These are phyloP conservation scores for Lactarius trivialis DNA, from an alignment of 768 basidiomycete species.

Conservation along the genomic window DNA sequence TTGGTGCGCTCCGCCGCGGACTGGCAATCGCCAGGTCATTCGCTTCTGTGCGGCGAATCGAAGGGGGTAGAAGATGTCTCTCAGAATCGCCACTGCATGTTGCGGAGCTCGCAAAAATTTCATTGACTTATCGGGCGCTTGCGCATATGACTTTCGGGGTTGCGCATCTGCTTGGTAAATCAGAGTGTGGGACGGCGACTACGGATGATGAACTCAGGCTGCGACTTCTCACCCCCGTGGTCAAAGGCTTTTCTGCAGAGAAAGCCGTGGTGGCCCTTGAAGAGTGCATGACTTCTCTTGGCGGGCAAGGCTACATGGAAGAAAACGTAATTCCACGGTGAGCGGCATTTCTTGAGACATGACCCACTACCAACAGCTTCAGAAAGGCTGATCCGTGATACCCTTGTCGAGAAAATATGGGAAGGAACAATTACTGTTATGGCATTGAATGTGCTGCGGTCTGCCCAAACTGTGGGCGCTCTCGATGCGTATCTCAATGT, in stretches of 20 bases:
- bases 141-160: conserved; percentile 57
- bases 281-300: conserved; percentile 66
- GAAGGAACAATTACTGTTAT: conserved; percentile 70
- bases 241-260: conserved; percentile 66
- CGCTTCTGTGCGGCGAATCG: conserved; percentile 51
- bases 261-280: conserved; percentile 59
- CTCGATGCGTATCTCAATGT: conserved; percentile 47
- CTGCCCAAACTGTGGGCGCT: conserved; percentile 39
- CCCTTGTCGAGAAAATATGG: conserved; percentile 76
- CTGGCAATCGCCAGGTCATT: conserved; percentile 62
- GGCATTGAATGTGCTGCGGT: conserved; percentile 58
- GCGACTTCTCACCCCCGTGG: conserved; percentile 59
- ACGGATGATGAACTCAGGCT: conserved; percentile 46
- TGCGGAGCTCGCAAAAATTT: conserved; percentile 53
- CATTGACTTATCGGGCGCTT: conserved; percentile 58
- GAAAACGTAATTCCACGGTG: conserved; percentile 64
- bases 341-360: conserved; percentile 3
- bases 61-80: conserved; percentile 44
- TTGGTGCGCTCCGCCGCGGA: conserved; percentile 53
- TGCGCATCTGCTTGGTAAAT: conserved; percentile 51
- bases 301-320: conserved; percentile 81
- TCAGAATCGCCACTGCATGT: conserved; percentile 56
- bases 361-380: not conserved
- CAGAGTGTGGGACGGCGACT: conserved; percentile 48
- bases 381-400: conserved; percentile 52